These are phyloP conservation scores for Mycena albidolilacea DNA, from an alignment of 768 basidiomycete genomes.

Conservation along the genomic window DNA sequence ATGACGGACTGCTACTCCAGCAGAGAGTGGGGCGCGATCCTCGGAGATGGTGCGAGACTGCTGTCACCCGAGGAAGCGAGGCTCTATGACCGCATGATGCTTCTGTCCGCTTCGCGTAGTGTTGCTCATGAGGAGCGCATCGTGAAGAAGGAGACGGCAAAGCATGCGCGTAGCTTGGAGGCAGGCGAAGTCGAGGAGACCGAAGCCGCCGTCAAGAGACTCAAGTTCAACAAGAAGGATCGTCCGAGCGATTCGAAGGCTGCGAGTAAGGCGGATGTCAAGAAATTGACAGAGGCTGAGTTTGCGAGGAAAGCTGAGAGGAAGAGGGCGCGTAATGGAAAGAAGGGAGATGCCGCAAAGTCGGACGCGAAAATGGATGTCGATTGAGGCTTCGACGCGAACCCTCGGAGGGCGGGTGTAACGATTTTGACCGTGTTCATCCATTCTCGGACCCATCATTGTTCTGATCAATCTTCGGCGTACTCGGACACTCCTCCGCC, in stretches of 20 bases:
- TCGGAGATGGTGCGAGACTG: neutral
- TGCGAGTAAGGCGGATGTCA: neutral
- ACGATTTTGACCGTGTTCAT: no score
- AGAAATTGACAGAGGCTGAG: neutral
- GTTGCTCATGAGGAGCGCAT: neutral
- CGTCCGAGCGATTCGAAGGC: neutral
- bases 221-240: neutral
- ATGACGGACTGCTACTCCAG: neutral
- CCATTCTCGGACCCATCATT: no score
- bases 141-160: neutral
- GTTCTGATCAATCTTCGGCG: no score
- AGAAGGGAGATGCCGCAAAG: neutral
- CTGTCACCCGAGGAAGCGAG: neutral
- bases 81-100: neutral
- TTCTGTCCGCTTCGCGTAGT: neutral
- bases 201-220: neutral
- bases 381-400: neutral
- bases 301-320: neutral
- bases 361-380: neutral
- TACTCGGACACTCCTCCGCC: no score
- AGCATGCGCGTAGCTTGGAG: neutral
- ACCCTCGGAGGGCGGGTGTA: neutral
- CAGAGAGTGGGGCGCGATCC: no score
- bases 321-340: neutral
- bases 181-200: neutral